Conservation (phyloP, 768 basidiomycete species). For the Naganishia kalamii region DNA sequence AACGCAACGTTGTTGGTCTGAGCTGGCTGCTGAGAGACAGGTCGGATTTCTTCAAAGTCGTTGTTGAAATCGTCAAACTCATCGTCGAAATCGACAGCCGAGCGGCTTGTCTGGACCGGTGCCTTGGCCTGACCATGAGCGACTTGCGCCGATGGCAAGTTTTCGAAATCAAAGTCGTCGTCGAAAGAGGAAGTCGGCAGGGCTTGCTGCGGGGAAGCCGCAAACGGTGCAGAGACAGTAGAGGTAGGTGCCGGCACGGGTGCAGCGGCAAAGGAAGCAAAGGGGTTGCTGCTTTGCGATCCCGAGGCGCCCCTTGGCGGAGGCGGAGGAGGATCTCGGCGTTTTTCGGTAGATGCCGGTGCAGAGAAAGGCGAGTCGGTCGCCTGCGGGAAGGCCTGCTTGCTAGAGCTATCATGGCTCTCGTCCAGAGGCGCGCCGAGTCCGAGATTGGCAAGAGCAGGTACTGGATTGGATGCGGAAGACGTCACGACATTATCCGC, state of each 20-base stretch:
- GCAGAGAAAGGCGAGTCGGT: neutral
- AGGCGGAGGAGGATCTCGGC: slow-evolving; percentile 26
- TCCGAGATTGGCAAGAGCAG: slow-evolving; percentile 8
- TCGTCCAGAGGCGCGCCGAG: slow-evolving; percentile 12
- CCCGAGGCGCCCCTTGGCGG: slow-evolving; percentile 11
- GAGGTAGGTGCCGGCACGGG: slow-evolving; percentile 9
- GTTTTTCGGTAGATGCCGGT: neutral
- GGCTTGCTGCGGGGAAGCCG: slow-evolving; percentile 28
- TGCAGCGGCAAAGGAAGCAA: slow-evolving; percentile 18
- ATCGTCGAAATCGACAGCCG: slow-evolving; percentile 37
- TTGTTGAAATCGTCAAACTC: slow-evolving; percentile 47
- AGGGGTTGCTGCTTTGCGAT: slow-evolving; percentile 20
- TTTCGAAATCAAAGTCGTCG: slow-evolving; percentile 43
- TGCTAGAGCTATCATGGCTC: neutral
- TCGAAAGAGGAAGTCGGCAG: slow-evolving; percentile 37
- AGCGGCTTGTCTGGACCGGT: neutral
- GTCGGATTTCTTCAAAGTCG: slow-evolving; percentile 42
- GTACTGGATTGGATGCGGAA: neutral
- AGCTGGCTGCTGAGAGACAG: neutral
- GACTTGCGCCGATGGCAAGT: slow-evolving; percentile 37
- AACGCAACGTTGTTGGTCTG: neutral
- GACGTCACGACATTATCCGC: neutral
- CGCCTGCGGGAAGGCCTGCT: neutral
- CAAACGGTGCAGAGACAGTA: slow-evolving; percentile 4
- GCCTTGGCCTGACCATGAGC: slow-evolving; percentile 17